phyloP scores from a whole-genome alignment of 2,329 filamentous ascomycete species.

The Alternaria dauci region DNA sequence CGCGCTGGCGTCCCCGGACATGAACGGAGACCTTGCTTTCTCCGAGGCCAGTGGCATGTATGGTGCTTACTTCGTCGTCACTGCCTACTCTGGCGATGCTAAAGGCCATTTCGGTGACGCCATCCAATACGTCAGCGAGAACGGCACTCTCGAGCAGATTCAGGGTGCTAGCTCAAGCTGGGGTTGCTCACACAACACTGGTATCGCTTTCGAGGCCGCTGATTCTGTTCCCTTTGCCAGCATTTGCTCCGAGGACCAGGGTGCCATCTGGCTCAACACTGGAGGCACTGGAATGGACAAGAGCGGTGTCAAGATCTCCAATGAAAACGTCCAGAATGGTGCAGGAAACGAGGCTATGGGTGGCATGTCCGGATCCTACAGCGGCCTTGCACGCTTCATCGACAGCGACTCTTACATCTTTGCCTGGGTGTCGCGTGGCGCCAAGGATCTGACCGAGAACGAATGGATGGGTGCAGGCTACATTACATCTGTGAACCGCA shows the following conservation, averaged over 20 bases:
- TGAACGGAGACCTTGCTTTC: conserved; percentile 70
- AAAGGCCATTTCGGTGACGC: conserved; percentile 67
- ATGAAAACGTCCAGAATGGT: conserved; percentile 69
- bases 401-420: conserved; percentile 65
- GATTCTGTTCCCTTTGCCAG: conserved; percentile 66
- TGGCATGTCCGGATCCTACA: conserved; percentile 70
- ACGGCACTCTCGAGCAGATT: conserved; percentile 62
- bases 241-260: conserved; percentile 69
- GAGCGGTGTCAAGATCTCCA: conserved; percentile 67
- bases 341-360: conserved; percentile 67
- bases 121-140: conserved; percentile 59
- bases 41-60: conserved; percentile 65
- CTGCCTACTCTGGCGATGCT: conserved; percentile 63
- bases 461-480: conserved; percentile 67
- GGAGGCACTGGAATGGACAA: conserved; percentile 67
- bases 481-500: conserved; percentile 62
- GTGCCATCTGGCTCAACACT: conserved; percentile 71
- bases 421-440: conserved; percentile 69
- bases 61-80: conserved; percentile 70
- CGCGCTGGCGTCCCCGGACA: conserved; percentile 62
- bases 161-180: conserved; percentile 63
- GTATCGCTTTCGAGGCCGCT: conserved; percentile 69
- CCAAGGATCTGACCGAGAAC: conserved; percentile 63
- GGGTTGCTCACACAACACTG: conserved; percentile 72
- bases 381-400: conserved; percentile 63